Evolutionary conservation across 257 asterid species (phyloP), one percentile per base, ranked within the genome.

Genomic region (Hygrophila difformis): DNA sequence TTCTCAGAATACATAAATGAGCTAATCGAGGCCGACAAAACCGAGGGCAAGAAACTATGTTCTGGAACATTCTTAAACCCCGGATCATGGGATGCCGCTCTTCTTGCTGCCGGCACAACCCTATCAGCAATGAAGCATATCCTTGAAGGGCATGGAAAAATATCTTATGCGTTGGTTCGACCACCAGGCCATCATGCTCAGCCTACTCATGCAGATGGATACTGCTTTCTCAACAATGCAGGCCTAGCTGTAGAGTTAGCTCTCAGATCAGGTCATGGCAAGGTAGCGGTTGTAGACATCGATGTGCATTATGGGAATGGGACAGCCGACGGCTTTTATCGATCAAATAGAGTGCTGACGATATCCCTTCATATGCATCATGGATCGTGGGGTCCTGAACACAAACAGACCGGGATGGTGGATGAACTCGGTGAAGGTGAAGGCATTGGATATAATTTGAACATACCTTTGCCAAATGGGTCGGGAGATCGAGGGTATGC

Each of bases 141-240:
- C 61, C 67, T 79, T 20, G 82, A 82, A 13, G 84, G 82, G 21
- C 51, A 38, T 1, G 76, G 74, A 19, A 77, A 77, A 44, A n/a
- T 77, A 11, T 35, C 92, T 0, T 85, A 82, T 26, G 87, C 98
- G 2, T 59, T 89, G 59, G 96, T 89, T 21, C 66, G 96, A 49
- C 98, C 98, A 0, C 98, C 96, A 1, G 98, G 96, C 36, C 98
- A 89, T 69, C 98, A 85, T 44, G 96, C 98, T 31, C 98, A 85
- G 60, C 98, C 98, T 34, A 45, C 65, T 37, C 94, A 44, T 35
- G 98, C 88, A 2, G 94, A 89, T 52, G 98, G 98, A 8, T 85
- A 85, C 47, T 89, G 98, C 62, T 85, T 89, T 56, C 78, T 89
- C 6, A 89, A 89, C 56, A 89, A 89, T 57, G 94, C 93, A 0